A percentile compares a stretch with the other conserved stretches of the same genome.
These are phyloP conservation scores for Wallacemonas sp. DNA, from an alignment of 208 protist species.

Conservation along the genomic window DNA sequence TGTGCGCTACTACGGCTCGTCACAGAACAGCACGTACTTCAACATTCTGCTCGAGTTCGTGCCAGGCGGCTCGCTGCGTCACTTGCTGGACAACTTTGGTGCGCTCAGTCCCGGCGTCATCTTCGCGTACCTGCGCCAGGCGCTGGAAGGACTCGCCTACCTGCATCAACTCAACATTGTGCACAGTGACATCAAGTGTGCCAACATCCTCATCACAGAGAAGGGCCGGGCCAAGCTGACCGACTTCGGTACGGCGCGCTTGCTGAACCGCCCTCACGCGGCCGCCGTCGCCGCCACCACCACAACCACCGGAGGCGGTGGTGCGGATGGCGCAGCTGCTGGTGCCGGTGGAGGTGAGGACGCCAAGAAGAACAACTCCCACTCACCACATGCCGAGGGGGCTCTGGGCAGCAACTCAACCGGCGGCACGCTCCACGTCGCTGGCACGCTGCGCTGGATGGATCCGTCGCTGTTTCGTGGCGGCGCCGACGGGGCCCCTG, in stretches of 20 bases:
- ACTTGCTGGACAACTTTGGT: slow-evolving; percentile 90
- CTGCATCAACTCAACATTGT: slow-evolving; percentile 89
- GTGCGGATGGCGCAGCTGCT: slow-evolving; percentile 15
- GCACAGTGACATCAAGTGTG: slow-evolving; percentile 90
- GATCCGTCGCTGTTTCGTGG: slow-evolving; percentile 77
- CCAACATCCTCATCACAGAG: slow-evolving; percentile 91
- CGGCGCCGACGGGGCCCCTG: not conserved
- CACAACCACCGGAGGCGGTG: slow-evolving; percentile 2
- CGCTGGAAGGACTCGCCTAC: slow-evolving; percentile 83
- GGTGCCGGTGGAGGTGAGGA: slow-evolving; percentile 7
- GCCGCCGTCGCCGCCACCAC: slow-evolving; percentile 16
- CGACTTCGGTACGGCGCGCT: slow-evolving; percentile 88
- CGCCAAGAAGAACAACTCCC: no score
- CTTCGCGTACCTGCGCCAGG: slow-evolving; percentile 80
- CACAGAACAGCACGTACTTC: slow-evolving; percentile 82
- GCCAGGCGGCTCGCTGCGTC: slow-evolving; percentile 85
- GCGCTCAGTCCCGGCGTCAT: slow-evolving; percentile 82
- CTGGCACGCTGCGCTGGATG: slow-evolving; percentile 90
- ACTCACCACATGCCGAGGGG: not conserved
- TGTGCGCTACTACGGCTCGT: slow-evolving; percentile 90
- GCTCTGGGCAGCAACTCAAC: slow-evolving; percentile 2
- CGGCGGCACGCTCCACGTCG: slow-evolving; percentile 57
- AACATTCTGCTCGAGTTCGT: slow-evolving; percentile 93
- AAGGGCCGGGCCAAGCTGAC: slow-evolving; percentile 85
- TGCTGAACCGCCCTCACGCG: slow-evolving; percentile 58